phyloP scores from a whole-genome alignment of 306 rosid species.

The Begonia fuchsioides region DNA sequence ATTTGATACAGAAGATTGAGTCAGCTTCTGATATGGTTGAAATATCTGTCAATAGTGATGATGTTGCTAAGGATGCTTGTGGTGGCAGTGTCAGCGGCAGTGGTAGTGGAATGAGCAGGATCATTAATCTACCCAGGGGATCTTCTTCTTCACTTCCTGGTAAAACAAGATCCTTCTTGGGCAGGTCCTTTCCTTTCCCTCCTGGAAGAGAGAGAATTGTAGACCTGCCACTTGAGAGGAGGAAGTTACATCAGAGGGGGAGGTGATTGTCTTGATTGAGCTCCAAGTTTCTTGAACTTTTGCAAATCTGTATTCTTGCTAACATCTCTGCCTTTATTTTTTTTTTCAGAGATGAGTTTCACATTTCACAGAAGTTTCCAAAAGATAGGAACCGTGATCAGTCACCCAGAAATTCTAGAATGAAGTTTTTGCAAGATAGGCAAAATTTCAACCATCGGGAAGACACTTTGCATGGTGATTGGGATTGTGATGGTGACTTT shows the following conservation, averaged over 20 bases:
- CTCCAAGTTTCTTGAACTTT: not conserved
- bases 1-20: constrained; percentile 18
- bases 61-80: constrained; percentile 28
- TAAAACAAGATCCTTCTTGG: constrained; percentile 37
- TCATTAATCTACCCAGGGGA: constrained; percentile 47
- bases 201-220: constrained; percentile 40
- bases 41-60: constrained; percentile 32
- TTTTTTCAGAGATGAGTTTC: constrained; percentile 56
- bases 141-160: constrained; percentile 34
- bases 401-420: constrained; percentile 45
- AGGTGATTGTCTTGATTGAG: constrained; percentile 36
- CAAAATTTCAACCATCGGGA: constrained; percentile 33
- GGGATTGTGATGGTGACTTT: constrained; percentile 52
- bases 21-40: constrained; percentile 25
- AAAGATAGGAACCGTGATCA: constrained; percentile 60
- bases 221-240: constrained; percentile 29
- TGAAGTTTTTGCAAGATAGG: constrained; percentile 57
- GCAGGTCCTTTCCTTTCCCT: constrained; percentile 29
- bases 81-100: constrained; percentile 34
- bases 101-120: constrained; percentile 36
- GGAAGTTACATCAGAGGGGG: constrained; percentile 40
- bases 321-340: constrained; percentile 3
- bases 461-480: constrained; percentile 30
- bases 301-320: not conserved
- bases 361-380: constrained; percentile 35